Conservation (phyloP, 345 rosid genomes). For the Crucihimalaya himalaica region DNA sequence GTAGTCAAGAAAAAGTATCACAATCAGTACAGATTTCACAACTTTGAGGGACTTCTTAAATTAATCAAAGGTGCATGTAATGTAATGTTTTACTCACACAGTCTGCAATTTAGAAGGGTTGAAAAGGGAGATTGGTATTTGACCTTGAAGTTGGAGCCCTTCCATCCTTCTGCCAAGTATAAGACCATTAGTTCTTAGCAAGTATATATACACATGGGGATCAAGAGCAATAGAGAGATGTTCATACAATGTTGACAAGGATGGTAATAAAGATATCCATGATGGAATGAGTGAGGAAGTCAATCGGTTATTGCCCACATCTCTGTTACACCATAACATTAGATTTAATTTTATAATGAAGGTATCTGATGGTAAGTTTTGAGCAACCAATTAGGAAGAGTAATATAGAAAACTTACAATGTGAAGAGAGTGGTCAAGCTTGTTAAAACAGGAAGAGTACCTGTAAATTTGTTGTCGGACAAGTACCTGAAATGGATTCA, state of each 20-base stretch:
- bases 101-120: background rate
- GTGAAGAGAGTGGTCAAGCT: constrained; percentile 53
- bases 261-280: constrained; percentile 50
- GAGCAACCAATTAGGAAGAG: background rate
- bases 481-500: constrained; percentile 53
- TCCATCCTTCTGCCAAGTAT: background rate
- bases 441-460: constrained; percentile 62
- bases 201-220: background rate
- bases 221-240: constrained; percentile 13
- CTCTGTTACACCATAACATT: too few relatives aligned
- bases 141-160: background rate
- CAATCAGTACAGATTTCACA: background rate
- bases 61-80: background rate
- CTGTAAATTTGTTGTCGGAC: constrained; percentile 65
- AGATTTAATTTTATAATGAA: too few relatives aligned
- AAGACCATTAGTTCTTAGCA: background rate
- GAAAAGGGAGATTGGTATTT: background rate
- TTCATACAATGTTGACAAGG: constrained; percentile 66
- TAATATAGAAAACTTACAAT: constrained; percentile 52
- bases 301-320: constrained; percentile 73
- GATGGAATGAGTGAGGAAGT: constrained; percentile 47
- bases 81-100: background rate
- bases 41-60: background rate
- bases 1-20: background rate
- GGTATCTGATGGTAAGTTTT: background rate